Percentiles rank a stretch among this genome's conserved stretches.
Conservation (phyloP, 257 asterid species). For the Petunia axillaris region DNA sequence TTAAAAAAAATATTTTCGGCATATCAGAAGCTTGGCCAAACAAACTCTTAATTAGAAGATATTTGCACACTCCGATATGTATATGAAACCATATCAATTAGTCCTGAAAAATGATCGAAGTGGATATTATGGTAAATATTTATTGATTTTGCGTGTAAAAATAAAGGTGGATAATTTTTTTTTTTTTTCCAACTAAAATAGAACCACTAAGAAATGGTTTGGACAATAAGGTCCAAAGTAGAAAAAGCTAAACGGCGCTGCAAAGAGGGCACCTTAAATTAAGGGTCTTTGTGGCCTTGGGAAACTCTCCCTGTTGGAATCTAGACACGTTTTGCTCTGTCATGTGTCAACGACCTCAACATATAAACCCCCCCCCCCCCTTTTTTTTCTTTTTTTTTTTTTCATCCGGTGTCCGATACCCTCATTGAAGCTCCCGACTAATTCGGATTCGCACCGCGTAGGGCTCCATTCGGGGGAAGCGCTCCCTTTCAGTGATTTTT, state of each 20-base stretch:
- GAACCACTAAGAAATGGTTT: background rate
- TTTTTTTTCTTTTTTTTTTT: background rate
- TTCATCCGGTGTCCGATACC: background rate
- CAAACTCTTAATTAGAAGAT: no score
- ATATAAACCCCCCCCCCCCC: background rate
- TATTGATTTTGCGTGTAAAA: background rate
- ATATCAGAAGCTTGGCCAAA: no score
- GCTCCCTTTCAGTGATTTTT: no score
- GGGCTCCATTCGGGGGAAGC: no score
- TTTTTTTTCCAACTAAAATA: background rate
- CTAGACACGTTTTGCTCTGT: conserved; percentile 35
- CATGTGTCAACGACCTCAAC: conserved; percentile 18
- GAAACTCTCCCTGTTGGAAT: conserved; percentile 38
- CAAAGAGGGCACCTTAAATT: conserved; percentile 32
- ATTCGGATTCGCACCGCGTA: no score
- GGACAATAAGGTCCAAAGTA: conserved; percentile 23
- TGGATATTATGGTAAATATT: no score
- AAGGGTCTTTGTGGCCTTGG: conserved; percentile 37
- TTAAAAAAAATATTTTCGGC: no score
- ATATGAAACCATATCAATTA: no score
- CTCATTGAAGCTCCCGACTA: no score
- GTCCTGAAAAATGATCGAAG: no score
- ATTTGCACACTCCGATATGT: no score
- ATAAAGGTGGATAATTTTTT: background rate
- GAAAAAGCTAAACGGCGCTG: conserved; percentile 47